These are phyloP conservation scores for Iberis pinnata DNA, from an alignment of 345 rosid genomes.

Conservation along the genomic window DNA sequence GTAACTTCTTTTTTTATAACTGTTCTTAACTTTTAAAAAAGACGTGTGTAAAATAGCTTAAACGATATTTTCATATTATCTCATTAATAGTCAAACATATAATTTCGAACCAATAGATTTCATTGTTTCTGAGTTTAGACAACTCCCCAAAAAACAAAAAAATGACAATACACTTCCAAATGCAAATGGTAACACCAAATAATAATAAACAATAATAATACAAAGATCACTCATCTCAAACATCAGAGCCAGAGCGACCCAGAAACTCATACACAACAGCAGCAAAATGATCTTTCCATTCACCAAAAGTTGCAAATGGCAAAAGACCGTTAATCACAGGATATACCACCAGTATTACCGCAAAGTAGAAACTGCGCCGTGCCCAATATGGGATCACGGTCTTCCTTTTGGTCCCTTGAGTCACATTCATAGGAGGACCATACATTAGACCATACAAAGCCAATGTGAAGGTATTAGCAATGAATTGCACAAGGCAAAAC, in stretches of 20 bases:
- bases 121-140: no score
- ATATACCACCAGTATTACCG: conserved; percentile 32
- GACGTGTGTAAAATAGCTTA: no score
- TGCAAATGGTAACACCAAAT: no score
- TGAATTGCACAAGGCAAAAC: conserved; percentile 59
- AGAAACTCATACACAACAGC: conserved; percentile 10
- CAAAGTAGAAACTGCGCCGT: conserved; percentile 44
- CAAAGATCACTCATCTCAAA: no score
- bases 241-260: neutral
- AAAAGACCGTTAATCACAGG: conserved; percentile 61
- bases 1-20: no score
- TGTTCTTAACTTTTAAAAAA: no score
- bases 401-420: conserved; percentile 21
- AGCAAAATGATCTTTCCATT: conserved; percentile 61
- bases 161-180: no score
- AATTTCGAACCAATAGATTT: no score
- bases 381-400: conserved; percentile 51
- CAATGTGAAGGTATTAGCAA: conserved; percentile 41
- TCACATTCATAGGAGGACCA: conserved; percentile 44
- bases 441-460: conserved; percentile 41
- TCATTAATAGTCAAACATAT: no score
- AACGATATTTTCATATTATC: no score
- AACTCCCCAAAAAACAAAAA: no score
- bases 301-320: conserved; percentile 60
- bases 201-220: no score